Conservation (phyloP, 2,329 filamentous ascomycete species). For the Pyrenophora seminiperda region DNA sequence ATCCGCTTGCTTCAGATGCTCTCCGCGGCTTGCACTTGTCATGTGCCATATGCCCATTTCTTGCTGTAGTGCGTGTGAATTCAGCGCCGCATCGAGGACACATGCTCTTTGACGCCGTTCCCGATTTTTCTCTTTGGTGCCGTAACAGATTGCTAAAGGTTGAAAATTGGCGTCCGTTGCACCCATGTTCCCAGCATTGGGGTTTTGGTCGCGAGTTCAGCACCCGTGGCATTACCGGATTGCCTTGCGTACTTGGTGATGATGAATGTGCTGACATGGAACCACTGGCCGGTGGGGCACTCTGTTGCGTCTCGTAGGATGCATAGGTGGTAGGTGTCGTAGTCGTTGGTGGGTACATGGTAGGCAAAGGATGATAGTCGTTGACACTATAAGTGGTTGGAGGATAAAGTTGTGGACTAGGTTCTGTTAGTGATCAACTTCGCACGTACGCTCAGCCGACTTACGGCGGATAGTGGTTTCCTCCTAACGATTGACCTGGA, state of each 20-base stretch:
- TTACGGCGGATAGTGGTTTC: conserved; percentile 44
- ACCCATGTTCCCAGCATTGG: conserved; percentile 96
- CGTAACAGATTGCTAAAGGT: conserved; percentile 94
- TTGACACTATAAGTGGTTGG: conserved; percentile 42
- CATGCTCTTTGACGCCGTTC: conserved; percentile 83
- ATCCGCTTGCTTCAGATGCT: conserved; percentile 48
- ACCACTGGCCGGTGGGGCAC: conserved; percentile 24
- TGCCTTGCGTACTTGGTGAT: conserved; percentile 32
- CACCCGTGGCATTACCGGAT: conserved; percentile 57
- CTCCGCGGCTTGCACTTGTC: conserved; percentile 87
- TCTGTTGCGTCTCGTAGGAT: conserved; percentile 38
- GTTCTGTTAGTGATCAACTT: conserved; percentile 12
- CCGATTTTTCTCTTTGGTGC: conserved; percentile 93
- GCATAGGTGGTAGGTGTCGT: conserved; percentile 40
- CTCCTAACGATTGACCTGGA: conserved; percentile 35
- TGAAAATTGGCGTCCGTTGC: conserved; percentile 92
- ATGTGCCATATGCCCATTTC: conserved; percentile 84
- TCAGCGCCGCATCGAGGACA: conserved; percentile 92
- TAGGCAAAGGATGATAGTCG: conserved; percentile 43
- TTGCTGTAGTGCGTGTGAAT: conserved; percentile 85
- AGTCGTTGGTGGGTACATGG: conserved; percentile 45
- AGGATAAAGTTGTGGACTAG: conserved; percentile 41
- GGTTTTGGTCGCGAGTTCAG: conserved; percentile 85
- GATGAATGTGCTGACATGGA: conserved; percentile 35
- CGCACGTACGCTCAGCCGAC: conserved; percentile 9